A percentile compares a stretch with the other conserved stretches of the same genome.
Conservation (phyloP, 805 yeast genomes). For the Wickerhamiella parazyma region DNA sequence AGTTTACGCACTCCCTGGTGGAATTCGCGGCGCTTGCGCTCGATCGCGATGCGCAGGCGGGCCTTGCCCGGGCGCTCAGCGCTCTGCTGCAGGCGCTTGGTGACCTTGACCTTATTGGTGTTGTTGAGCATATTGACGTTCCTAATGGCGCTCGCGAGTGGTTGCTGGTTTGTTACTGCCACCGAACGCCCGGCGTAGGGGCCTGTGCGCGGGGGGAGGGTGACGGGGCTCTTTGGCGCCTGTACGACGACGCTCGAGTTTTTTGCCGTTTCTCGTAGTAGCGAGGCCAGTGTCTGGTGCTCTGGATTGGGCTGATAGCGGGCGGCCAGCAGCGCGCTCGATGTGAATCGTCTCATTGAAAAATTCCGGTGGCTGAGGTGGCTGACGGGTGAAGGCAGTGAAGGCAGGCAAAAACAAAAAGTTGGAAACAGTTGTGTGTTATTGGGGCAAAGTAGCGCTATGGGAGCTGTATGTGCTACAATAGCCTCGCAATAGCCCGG, state of each 20-base stretch:
- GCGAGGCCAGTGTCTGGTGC: not conserved
- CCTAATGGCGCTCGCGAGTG: conserved; percentile 18
- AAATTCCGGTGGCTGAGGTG: no score
- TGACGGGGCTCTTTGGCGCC: conserved; percentile 1
- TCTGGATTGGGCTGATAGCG: not conserved
- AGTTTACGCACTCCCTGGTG: conserved; percentile 24
- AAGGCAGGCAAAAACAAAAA: no score
- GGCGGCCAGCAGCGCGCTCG: not conserved
- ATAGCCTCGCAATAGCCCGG: no score
- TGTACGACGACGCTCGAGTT: not conserved
- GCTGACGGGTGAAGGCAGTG: no score
- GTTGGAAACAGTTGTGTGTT: no score
- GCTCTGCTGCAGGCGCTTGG: conserved; percentile 20
- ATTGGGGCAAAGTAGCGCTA: no score
- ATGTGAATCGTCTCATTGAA: no score
- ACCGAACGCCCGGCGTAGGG: conserved; percentile 24
- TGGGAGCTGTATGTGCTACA: no score
- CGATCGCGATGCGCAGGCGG: conserved; percentile 21
- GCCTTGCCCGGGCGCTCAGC: conserved; percentile 27
- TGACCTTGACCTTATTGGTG: conserved; percentile 21
- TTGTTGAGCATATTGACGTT: conserved; percentile 21
- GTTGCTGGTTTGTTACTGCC: conserved; percentile 17
- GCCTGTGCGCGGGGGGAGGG: conserved; percentile 24
- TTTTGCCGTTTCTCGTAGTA: not conserved
- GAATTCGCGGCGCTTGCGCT: conserved; percentile 24